Percentiles rank a stretch among this genome's conserved stretches.
These are phyloP conservation scores for Rutidosis leptorrhynchoides DNA, from an alignment of 129 eudicot species.

Conservation along the genomic window DNA sequence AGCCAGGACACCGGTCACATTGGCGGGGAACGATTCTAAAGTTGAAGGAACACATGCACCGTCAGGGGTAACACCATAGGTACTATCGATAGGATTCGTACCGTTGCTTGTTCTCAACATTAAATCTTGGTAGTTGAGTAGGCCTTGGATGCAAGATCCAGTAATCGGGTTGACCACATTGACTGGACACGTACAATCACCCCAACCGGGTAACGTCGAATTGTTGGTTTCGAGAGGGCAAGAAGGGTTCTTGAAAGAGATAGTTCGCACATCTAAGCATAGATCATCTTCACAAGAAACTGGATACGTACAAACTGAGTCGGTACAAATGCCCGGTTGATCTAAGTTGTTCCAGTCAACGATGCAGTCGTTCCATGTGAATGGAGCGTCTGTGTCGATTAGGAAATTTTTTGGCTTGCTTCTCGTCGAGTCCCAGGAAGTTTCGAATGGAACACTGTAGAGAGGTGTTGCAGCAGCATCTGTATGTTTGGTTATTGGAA, in stretches of 20 bases:
- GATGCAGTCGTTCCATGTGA: conserved; percentile 19
- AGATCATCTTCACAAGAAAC: conserved; percentile 21
- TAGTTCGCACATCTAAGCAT: conserved; percentile 7
- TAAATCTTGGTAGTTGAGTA: conserved; percentile 5
- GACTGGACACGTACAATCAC: conserved; percentile 8
- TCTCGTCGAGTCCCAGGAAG: background rate
- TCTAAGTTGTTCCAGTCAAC: background rate
- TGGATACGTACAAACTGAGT: background rate
- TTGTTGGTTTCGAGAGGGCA: conserved; percentile 11
- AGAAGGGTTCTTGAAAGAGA: background rate
- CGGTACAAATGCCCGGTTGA: background rate
- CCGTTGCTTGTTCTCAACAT: conserved; percentile 1
- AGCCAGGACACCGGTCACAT: conserved; percentile 17
- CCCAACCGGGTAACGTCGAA: conserved; percentile 19
- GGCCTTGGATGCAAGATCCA: conserved; percentile 1
- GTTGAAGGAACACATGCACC: conserved; percentile 20
- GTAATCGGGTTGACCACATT: conserved; percentile 6
- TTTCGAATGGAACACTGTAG: background rate
- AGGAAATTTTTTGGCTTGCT: background rate
- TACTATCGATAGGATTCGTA: background rate
- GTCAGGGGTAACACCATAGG: background rate
- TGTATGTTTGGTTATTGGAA: conserved; percentile 10
- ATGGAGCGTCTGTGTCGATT: conserved; percentile 14
- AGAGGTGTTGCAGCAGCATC: conserved; percentile 6
- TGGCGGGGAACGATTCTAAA: conserved; percentile 13